A percentile compares a stretch with the other conserved stretches of the same genome.
These are phyloP conservation scores for Backusella sp. DNA, from an alignment of 192 early-diverging fungal species.

Conservation along the genomic window DNA sequence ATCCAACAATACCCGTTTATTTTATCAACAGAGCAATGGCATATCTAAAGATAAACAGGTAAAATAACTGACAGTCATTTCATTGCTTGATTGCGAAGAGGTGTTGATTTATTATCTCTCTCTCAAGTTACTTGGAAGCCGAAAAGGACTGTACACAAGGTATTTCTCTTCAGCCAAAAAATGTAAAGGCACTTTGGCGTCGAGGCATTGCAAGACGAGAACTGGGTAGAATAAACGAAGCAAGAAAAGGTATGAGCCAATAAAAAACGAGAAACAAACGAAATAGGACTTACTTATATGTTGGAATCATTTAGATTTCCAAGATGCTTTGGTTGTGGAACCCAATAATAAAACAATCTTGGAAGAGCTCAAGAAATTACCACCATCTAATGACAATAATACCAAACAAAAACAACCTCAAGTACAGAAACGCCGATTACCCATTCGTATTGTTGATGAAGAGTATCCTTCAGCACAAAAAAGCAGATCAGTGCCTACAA, in stretches of 20 bases:
- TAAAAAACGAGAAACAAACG: background rate
- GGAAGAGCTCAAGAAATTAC: conserved; percentile 58
- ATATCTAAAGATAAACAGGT: conserved; percentile 70
- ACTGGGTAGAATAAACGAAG: conserved; percentile 50
- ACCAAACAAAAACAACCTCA: conserved; percentile 15
- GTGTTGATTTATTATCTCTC: background rate
- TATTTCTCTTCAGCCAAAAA: conserved; percentile 59
- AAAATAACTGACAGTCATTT: background rate
- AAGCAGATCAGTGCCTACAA: background rate
- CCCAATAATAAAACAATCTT: conserved; percentile 63
- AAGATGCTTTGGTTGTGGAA: conserved; percentile 61
- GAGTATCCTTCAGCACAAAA: background rate
- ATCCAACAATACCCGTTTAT: conserved; percentile 57
- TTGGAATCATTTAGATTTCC: conserved; percentile 50
- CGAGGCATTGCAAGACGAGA: conserved; percentile 63
- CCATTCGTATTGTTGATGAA: conserved; percentile 55
- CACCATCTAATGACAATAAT: background rate
- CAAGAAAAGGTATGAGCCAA: conserved; percentile 41
- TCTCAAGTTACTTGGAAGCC: conserved; percentile 55
- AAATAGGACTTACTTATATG: background rate
- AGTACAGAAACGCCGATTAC: conserved; percentile 30
- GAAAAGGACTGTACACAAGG: conserved; percentile 66
- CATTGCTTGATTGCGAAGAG: no score
- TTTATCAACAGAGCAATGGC: conserved; percentile 83
- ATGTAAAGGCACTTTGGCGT: conserved; percentile 80